Evolutionary conservation across 139 green algal species (phyloP), one percentile per base, ranked within the genome.

Genomic region (Astrephomene gubernaculifera): DNA sequence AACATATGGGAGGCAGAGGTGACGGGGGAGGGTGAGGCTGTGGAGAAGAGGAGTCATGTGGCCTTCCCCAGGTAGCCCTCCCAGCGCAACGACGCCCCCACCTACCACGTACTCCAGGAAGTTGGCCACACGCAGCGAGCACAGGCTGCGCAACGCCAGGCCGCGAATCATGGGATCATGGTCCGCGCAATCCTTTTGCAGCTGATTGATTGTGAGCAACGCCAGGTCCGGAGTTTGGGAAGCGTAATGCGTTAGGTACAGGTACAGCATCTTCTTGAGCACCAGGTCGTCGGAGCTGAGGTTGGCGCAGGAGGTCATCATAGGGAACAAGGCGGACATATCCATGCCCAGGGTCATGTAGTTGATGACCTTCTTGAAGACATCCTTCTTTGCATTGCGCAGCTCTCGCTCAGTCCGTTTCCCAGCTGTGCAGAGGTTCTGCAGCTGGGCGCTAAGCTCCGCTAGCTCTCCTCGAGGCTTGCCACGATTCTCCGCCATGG

Each of bases 211-310:
- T 29, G 94, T 95, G 54, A 98, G 87, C 39, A 98, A 87, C 31
- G 93, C 94, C 27, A 98, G 87, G 69, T 98, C 96, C 1, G 95
- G 94, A 12, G 93, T 94, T 41, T 94, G 90, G 25, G 91, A 86
- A 8, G 95, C 96, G 65, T 97, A 97, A 52, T 95, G 95, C 39
- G 93, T 93, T 67, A 98, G 92, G 92, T 97, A 98, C 0, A 98
- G 91, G 90, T 99, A 99, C 21, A 99, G 94, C 97, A 98, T 98
- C 89, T 99, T 99, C 89, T 99, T 99, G 12, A 98, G 88, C 33
- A 97, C 92, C 27, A 98, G 63, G 87, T 98, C 95, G 45, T 96
- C 92, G 4, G 87, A 71, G 78, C 88, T 94, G 36, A 95, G 87
- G 81, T 94, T 94, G 9, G 89, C 92, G 67, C 86, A 92, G 1